Evolutionary conservation across 1,284 basidiomycete genomes (phyloP).

Genomic region (Malassezia cuniculi): DNA sequence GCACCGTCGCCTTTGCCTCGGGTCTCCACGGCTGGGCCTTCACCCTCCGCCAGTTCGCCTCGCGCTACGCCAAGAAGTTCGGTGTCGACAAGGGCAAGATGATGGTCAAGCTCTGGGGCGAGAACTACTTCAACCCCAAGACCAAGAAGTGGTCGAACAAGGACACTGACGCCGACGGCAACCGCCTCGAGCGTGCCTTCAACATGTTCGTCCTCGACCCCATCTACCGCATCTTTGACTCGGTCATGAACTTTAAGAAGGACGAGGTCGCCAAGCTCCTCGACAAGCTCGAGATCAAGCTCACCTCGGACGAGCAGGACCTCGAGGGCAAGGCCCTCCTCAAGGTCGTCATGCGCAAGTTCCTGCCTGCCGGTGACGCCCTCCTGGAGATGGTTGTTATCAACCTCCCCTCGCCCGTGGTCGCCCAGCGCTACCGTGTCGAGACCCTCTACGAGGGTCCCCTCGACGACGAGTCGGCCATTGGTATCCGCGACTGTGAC

Average conservation of each 20-base stretch:
- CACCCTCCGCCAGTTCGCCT: conserved; percentile 93
- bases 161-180: conserved; percentile 64
- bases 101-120: conserved; percentile 96
- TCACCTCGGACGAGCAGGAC: conserved; percentile 78
- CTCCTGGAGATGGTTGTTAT: conserved; percentile 99
- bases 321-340: conserved; percentile 92
- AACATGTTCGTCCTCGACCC: conserved; percentile 87
- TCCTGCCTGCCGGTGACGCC: conserved; percentile 96
- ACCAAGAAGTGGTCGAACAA: conserved; percentile 95
- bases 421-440: conserved; percentile 95
- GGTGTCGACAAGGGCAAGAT: conserved; percentile 98
- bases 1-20: conserved; percentile 96
- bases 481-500: conserved; percentile 97
- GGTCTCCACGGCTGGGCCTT: conserved; percentile 99
- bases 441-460: conserved; percentile 99
- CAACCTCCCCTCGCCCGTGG: conserved; percentile 78
- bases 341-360: conserved; percentile 98
- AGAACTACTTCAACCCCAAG: conserved; percentile 98
- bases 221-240: conserved; percentile 96
- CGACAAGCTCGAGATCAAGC: conserved; percentile 92
- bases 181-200: conserved; percentile 57
- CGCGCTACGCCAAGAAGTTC: conserved; percentile 94
- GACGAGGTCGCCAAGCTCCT: conserved; percentile 71
- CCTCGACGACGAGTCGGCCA: conserved; percentile 98
- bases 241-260: conserved; percentile 99